These are phyloP conservation scores for Saturnispora quitensis DNA, from an alignment of 805 yeast species.

Conservation along the genomic window DNA sequence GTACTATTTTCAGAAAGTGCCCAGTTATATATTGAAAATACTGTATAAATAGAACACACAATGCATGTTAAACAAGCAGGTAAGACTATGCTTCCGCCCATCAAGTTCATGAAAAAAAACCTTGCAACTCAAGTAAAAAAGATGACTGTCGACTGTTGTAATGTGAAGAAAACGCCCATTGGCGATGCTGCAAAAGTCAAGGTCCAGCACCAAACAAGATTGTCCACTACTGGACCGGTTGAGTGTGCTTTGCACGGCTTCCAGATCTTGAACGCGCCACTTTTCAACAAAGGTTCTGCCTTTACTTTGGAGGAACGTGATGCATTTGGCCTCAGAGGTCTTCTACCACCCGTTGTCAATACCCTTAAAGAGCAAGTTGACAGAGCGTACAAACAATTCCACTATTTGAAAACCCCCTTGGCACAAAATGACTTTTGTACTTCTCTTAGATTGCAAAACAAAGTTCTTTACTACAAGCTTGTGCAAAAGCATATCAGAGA, in stretches of 20 bases:
- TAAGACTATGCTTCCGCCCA: background rate
- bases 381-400: slow-evolving; percentile 82
- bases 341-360: slow-evolving; percentile 78
- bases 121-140: background rate
- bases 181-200: slow-evolving; percentile 49
- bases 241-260: slow-evolving; percentile 72
- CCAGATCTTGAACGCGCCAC: slow-evolving; percentile 74
- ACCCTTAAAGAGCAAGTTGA: slow-evolving; percentile 84
- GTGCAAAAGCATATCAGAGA: slow-evolving; percentile 85
- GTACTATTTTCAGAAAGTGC: background rate
- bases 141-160: slow-evolving; percentile 11
- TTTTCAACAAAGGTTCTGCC: slow-evolving; percentile 94
- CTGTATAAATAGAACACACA: background rate
- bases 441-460: slow-evolving; percentile 83
- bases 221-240: slow-evolving; percentile 71
- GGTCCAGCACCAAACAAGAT: slow-evolving; percentile 49
- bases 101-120: background rate
- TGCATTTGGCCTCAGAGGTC: slow-evolving; percentile 70
- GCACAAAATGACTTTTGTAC: slow-evolving; percentile 93
- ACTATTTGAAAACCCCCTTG: slow-evolving; percentile 71
- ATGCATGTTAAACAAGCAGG: background rate
- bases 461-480: slow-evolving; percentile 80
- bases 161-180: slow-evolving; percentile 45
- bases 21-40: background rate
- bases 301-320: slow-evolving; percentile 77